Percentiles rank a stretch among this genome's conserved stretches.
These are phyloP conservation scores for Kazachstania taianensis DNA, from an alignment of 805 yeast species.

Conservation along the genomic window DNA sequence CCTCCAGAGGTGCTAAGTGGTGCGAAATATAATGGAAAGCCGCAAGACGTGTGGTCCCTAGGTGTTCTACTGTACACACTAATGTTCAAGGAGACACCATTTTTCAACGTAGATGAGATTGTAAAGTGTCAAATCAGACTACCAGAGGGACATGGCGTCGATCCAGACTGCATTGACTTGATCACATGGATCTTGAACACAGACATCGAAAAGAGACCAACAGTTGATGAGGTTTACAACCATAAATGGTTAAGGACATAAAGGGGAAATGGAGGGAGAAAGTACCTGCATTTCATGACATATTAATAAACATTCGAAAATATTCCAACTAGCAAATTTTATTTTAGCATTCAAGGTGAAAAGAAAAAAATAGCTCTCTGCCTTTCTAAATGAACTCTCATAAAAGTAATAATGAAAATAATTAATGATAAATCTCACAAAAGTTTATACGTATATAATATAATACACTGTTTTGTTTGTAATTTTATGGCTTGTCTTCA, in stretches of 20 bases:
- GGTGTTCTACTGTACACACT: conserved; percentile 88
- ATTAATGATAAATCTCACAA: no score
- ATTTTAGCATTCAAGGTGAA: no score
- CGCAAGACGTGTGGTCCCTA: conserved; percentile 95
- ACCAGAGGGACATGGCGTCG: conserved; percentile 27
- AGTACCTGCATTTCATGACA: no score
- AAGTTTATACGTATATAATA: no score
- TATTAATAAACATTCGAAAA: no score
- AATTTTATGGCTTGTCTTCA: no score
- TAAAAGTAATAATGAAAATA: no score
- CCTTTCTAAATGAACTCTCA: no score
- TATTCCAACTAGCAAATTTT: no score
- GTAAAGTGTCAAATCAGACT: conserved; percentile 74
- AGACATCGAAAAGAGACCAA: conserved; percentile 58
- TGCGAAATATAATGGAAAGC: conserved; percentile 76
- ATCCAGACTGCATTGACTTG: conserved; percentile 48
- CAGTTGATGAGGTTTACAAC: conserved; percentile 54
- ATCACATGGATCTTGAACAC: conserved; percentile 56
- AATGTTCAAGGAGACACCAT: conserved; percentile 86
- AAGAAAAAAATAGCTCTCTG: no score
- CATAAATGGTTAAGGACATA: conserved; percentile 73
- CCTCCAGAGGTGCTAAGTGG: conserved; percentile 93
- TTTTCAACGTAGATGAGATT: conserved; percentile 87
- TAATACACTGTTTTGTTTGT: no score
- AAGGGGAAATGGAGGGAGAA: no score